Evolutionary conservation across 257 asterid species (phyloP), one percentile per base, ranked within the genome.

Genomic region (Lycium barbarum): DNA sequence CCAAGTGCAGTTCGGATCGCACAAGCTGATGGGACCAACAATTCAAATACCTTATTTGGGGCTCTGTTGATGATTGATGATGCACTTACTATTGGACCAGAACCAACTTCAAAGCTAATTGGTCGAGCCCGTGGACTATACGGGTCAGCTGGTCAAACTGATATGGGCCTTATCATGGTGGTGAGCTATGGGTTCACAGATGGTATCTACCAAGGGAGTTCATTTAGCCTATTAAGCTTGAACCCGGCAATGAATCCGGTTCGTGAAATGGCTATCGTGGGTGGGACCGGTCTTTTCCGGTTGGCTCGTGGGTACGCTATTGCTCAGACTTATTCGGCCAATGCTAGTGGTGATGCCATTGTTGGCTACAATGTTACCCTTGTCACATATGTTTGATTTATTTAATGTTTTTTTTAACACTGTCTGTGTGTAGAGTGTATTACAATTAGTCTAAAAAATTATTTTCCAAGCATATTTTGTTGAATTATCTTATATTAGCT

Each of bases 121-220:
- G 98, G 98, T 1, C 92, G 92, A 35, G 98, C 98, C 26, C 86
- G 97, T 45, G 98, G 98, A 13, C n/a, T 94, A 78, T 95, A 95
- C 26, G 98, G 97, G 1, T 89, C 95, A 0, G 94, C 94, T 2
- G 93, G 93, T 54, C 93, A 90, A 83, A 81, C 91, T 2, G 97
- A 93, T 26, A 0, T 91, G 0, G 92, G 93, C 35, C 91, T 94
- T 2, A 84, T 95, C 72, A 93, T 95, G 98, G 92, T 87, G 13
- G 62, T 93, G 38, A 92, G 87, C 79, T 94, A 90, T 59, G 93
- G 89, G 1, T 93, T 95, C 85, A 85, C 84, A 0, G 95, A 94
- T 54, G 98, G 95, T 0, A 88, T 87, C 0, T 95, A 94, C 35
- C 88, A 88, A 12, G 97, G 98, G 0, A 95, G 98, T 88, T 90